Conservation (phyloP, 768 basidiomycete species). For the Suillus ampliporus region DNA sequence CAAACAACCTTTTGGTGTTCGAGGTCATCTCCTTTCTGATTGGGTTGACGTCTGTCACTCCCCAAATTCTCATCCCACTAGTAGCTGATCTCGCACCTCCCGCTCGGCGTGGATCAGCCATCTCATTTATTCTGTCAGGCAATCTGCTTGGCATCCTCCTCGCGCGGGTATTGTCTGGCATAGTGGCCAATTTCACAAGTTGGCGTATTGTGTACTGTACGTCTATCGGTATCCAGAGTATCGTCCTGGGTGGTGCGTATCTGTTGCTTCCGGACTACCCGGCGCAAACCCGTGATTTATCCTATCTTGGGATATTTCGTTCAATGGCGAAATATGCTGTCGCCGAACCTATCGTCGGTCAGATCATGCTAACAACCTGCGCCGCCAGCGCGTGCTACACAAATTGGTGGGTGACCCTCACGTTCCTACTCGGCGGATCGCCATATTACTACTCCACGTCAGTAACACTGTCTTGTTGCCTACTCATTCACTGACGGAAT, state of each 20-base stretch:
- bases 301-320: conserved; percentile 40
- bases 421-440: conserved; percentile 47
- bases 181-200: conserved; percentile 45
- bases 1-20: conserved; percentile 36
- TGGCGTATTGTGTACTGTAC: conserved; percentile 50
- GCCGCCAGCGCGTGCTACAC: conserved; percentile 37
- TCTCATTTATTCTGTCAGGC: conserved; percentile 40
- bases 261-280: conserved; percentile 47
- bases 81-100: conserved; percentile 50
- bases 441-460: conserved; percentile 46
- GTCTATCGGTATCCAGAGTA: conserved; percentile 41
- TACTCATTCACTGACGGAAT: background rate
- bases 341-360: conserved; percentile 49
- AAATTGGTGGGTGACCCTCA: conserved; percentile 48
- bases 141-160: conserved; percentile 35
- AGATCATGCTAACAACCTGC: conserved; percentile 32
- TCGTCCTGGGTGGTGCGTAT: conserved; percentile 36
- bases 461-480: conserved; percentile 7
- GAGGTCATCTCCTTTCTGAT: conserved; percentile 42
- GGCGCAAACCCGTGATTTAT: conserved; percentile 41
- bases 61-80: conserved; percentile 48
- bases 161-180: conserved; percentile 40
- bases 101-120: conserved; percentile 21
- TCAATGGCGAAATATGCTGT: conserved; percentile 46
- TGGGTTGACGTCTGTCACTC: conserved; percentile 46